Base-by-base conservation (phyloP, 106 monocot species). In the Apostasia shenzhenica region DNA sequence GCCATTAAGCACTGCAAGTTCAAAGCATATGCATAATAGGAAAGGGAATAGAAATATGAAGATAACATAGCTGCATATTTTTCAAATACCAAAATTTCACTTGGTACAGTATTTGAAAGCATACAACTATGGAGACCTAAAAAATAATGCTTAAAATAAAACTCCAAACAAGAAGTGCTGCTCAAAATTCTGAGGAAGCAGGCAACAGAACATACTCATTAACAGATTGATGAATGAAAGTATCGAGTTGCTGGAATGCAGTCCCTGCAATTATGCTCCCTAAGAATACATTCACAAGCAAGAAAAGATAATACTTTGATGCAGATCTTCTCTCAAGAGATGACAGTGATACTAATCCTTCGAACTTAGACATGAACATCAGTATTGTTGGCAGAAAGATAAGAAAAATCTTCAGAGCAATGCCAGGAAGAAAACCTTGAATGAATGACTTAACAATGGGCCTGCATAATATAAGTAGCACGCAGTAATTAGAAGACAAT, bases 311-410 rank as follows among this genome's bases (percentile, higher is more conserved):
- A 73, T 88, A 88, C 73, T 79, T 88, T 53, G 78, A 62, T 47
- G 88, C 88, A 48, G 81, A 64, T 79, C 76, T 81, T 76, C 88
- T 81, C 66, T 88, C 83, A 12, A 88, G 78, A 50, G 78, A 41
- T 37, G 88, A 88, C 48, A 70, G 11, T 14, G 88, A 75, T 40
- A 78, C 41, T 44, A 69, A 65, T 70, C 88, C 88, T 76, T 88
- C 88, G 44, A 88, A 78, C 73, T 79, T 88, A 14, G 87, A 83
- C 87, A 88, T 83, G 45, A 88, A 2, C 87, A 88, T 88, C 76
- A 88, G 53, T 63, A 88, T 83, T 10, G 75, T 81, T 47, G 87
- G 87, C 7, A 88, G 75, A 14, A 88, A 59, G 51, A 81, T 78
- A 41, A 88, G 83, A 73, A 88, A 88, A 61, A 88, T 81, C 64